These are phyloP conservation scores for Meripilus lineatus DNA, from an alignment of 1,284 basidiomycete species.

Conservation along the genomic window DNA sequence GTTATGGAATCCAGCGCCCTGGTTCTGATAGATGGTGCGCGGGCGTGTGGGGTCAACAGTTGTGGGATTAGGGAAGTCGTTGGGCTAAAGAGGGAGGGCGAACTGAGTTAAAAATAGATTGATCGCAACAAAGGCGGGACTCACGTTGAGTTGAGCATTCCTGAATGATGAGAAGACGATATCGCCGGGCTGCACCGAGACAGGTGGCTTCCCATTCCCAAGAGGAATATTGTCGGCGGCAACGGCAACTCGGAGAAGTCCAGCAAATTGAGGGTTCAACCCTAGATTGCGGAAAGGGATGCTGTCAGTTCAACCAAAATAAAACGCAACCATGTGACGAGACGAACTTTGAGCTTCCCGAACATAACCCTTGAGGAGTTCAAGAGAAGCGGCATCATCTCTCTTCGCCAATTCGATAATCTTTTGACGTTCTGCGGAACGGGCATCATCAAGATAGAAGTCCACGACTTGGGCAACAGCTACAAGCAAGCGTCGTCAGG, in stretches of 20 bases:
- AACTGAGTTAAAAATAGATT: neutral
- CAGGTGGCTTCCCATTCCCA: constrained; percentile 31
- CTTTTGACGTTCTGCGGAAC: constrained; percentile 34
- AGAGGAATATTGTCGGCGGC: constrained; percentile 33
- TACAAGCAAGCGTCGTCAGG: constrained; percentile 44
- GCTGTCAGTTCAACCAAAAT: too few species aligned
- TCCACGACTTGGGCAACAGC: constrained; percentile 56
- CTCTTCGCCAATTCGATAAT: constrained; percentile 37
- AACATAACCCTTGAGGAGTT: constrained; percentile 45
- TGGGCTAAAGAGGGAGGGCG: constrained; percentile 16
- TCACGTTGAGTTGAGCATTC: constrained; percentile 41
- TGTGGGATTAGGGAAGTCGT: constrained; percentile 41
- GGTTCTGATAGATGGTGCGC: constrained; percentile 32
- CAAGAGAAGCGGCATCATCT: constrained; percentile 30
- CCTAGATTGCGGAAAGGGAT: constrained; percentile 15
- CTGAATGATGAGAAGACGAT: constrained; percentile 41
- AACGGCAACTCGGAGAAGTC: constrained; percentile 38
- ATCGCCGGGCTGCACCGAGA: constrained; percentile 40
- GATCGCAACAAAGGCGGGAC: neutral
- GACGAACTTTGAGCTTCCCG: constrained; percentile 47
- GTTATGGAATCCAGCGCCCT: constrained; percentile 42
- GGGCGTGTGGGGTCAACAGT: constrained; percentile 37
- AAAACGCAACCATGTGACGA: constrained; percentile 17
- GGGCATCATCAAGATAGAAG: constrained; percentile 51
- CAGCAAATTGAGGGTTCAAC: constrained; percentile 33